Evolutionary conservation across 768 basidiomycete genomes (phyloP), one percentile per base, ranked within the genome.

Genomic region (Lanmaoa rubissima): DNA sequence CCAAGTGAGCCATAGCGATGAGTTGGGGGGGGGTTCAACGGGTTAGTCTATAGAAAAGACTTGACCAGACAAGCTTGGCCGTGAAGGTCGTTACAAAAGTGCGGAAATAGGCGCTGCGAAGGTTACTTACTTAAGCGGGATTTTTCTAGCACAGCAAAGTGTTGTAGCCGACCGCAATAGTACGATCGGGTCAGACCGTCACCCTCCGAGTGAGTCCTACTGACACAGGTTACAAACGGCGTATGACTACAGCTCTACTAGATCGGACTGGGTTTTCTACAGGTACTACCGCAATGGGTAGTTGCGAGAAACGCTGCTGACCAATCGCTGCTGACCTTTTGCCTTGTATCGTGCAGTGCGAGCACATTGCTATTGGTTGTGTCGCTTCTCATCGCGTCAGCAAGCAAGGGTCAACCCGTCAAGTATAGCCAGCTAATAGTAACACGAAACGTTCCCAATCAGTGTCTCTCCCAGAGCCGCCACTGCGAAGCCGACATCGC

Each of bases 31-130:
- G n/a, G 62, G 3, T 72, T 67, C 74, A 73, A 64, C 56, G 62
- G 54, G n/a, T 2, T 63, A 39, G 61, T 54, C 63, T 62, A 65
- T 54, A 62, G 38, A 69, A 67, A 38, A 61, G 63, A 56, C 48
- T 49, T 9, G 48, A 21, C 53, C 36, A 58, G 53, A 52, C 56
- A 39, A 51, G 62, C 21, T 24, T 24, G 53, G 57, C 60, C 50
- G 62, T 61, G 24, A 58, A 64, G 56, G 57, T 58, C 56, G 66
- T 61, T 60, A 64, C 68, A 67, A 63, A 61, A 65, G 26, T 26
- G 40, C 39, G 39, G 45, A 50, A 52, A 36, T 14, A 46, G 16
- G 14, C 31, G 28, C 36, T 2, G 45, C 31, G 12, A 28, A 36
- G 28, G 28, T 28, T 6, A 11, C 12, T 43, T 34, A 35, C 12